Evolutionary conservation across 192 early-diverging fungal species (phyloP).

Genomic region (Linnemannia zychae): DNA sequence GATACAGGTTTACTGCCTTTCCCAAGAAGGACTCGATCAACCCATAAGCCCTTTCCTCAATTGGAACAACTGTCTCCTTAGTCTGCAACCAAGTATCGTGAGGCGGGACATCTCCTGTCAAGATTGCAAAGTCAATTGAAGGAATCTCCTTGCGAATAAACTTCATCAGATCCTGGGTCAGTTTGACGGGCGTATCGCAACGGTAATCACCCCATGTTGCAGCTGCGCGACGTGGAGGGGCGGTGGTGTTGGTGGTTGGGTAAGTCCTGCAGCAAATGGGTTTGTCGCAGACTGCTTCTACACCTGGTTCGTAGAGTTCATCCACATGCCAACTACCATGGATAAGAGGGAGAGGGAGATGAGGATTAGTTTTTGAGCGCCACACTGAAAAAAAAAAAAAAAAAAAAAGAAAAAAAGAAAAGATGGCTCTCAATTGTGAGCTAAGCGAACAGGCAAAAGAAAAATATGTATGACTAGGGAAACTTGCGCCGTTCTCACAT

Average conservation of each 20-base stretch:
- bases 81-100: constrained; percentile 66
- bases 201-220: constrained; percentile 59
- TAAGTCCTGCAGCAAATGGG: constrained; percentile 61
- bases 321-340: constrained; percentile 14
- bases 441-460: not conserved
- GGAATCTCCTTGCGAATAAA: constrained; percentile 42
- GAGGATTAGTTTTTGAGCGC: no score
- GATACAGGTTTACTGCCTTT: constrained; percentile 39
- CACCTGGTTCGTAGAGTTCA: constrained; percentile 32
- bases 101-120: constrained; percentile 68
- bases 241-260: constrained; percentile 23
- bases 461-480: not conserved
- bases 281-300: constrained; percentile 59
- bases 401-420: not conserved
- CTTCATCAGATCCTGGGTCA: constrained; percentile 58
- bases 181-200: constrained; percentile 61
- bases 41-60: constrained; percentile 47
- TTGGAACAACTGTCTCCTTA: constrained; percentile 37
- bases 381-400: no score
- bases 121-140: constrained; percentile 57
- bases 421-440: not conserved
- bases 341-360: no score
- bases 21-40: constrained; percentile 36
- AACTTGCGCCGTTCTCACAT: not conserved
- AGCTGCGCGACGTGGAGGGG: constrained; percentile 2